Conservation (phyloP, 208 protist genomes). For the Wallacemonas sp. region DNA sequence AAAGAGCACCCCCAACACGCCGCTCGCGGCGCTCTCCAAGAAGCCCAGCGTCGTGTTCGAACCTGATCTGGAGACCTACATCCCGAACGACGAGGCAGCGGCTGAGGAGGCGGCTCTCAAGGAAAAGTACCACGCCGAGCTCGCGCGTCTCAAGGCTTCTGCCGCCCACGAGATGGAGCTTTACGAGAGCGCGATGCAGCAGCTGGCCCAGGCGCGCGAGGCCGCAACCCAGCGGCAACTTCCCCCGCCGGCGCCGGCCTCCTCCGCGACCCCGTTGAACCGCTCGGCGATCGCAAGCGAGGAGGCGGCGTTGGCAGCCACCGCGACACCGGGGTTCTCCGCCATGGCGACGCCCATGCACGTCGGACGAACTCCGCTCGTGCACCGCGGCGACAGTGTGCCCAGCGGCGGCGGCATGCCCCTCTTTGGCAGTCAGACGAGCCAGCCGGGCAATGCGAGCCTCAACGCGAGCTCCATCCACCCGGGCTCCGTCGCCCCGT, state of each 20-base stretch:
- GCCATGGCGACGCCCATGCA: background rate
- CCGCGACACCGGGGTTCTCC: background rate
- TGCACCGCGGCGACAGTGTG: background rate
- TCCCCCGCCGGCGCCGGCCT: background rate
- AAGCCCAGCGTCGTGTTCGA: slow-evolving; percentile 18
- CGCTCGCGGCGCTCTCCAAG: background rate
- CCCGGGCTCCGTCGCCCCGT: background rate
- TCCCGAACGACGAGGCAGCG: slow-evolving; percentile 24
- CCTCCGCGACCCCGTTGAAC: background rate
- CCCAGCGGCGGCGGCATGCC: background rate
- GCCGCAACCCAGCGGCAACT: slow-evolving; percentile 24
- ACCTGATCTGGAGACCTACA: slow-evolving; percentile 19
- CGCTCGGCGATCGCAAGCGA: background rate
- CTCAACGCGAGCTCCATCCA: slow-evolving; percentile 21
- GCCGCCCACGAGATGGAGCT: slow-evolving; percentile 28
- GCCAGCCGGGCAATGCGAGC: slow-evolving; percentile 4
- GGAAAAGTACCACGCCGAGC: slow-evolving; percentile 23
- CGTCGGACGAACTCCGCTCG: background rate
- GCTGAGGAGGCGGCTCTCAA: slow-evolving; percentile 27
- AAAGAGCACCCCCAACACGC: background rate
- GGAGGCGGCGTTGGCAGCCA: slow-evolving; percentile 7
- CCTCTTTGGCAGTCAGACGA: background rate
- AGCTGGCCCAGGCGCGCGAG: slow-evolving; percentile 17
- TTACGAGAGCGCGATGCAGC: slow-evolving; percentile 12
- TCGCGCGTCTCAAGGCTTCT: slow-evolving; percentile 21